Base-by-base conservation (phyloP, 2,329 filamentous ascomycete species). In the Alternaria sp. region DNA sequence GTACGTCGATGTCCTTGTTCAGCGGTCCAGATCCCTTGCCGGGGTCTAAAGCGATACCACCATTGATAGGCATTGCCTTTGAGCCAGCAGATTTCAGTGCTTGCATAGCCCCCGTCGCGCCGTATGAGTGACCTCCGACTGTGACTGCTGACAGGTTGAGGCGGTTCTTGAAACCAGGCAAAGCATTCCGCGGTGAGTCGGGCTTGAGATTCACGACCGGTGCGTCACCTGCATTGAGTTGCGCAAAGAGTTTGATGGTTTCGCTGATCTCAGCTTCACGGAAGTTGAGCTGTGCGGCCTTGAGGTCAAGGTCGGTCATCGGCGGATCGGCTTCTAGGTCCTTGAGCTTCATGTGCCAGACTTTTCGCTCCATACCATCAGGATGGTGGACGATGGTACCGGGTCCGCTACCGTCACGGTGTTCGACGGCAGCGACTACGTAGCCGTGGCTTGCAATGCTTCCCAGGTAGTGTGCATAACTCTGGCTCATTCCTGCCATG, bases 61-160 rank as follows among this genome's bases (percentile, higher is more conserved):
- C 88, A 1, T 84, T 82, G 64, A 89, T 85, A 0, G 84, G 84
- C 18, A 83, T 78, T 59, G 72, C 69, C 63, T 81, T 60, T 50
- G 65, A 81, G 5, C 83, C 81, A 8, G 81, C 85, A 37, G 80
- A 81, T 55, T 85, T 85, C n/a, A 90, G 81, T 4, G 87, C 85
- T 62, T 89, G 87, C 20, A 91, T 80, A 0, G 87, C 88, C 3
- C 87, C 84, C 0, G 89, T 91, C 2, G 88, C 89, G 53, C 89
- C 89, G 78, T 89, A 90, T 0, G 87, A 90, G 73, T 91, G 89
- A 0, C 89, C 89, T 4, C 82, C 86, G 9, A 91, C 82, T 49
- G 87, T 83, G 68, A 89, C 83, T 37, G 85, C 82, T 28, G 84
- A 78, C 49, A 85, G 80, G 73, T 89, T 84, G 7, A 92, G 82